Percentiles rank a stretch among this genome's conserved stretches.
Conservation (phyloP, 495 filamentous ascomycete species). For the Clohesyomyces aquaticus region DNA sequence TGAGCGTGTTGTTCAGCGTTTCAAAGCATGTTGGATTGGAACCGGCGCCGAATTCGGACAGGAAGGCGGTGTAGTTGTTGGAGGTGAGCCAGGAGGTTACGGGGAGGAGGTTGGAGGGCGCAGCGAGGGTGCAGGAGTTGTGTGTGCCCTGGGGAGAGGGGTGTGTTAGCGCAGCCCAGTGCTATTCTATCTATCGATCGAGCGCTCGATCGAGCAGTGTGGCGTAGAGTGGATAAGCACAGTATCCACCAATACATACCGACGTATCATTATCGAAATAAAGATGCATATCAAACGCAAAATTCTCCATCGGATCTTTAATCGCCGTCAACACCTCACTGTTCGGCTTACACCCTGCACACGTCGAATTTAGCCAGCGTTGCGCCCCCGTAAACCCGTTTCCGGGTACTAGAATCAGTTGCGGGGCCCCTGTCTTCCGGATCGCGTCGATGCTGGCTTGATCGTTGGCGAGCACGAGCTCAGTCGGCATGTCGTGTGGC, state of each 20-base stretch:
- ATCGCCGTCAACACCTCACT: slow-evolving; percentile 35
- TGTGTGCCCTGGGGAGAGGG: slow-evolving; percentile 27
- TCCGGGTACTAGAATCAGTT: slow-evolving; percentile 42
- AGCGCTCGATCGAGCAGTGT: too few relatives aligned
- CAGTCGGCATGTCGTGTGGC: slow-evolving; percentile 42
- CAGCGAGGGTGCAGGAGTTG: slow-evolving; percentile 29
- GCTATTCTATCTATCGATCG: too few relatives aligned
- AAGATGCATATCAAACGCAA: slow-evolving; percentile 43
- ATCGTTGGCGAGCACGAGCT: slow-evolving; percentile 37
- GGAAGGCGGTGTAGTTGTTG: slow-evolving; percentile 40
- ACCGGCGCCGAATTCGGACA: slow-evolving; percentile 41
- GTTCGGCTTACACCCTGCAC: slow-evolving; percentile 27
- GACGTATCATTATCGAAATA: slow-evolving; percentile 43
- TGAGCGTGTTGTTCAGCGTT: slow-evolving; percentile 26
- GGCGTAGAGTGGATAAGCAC: not conserved
- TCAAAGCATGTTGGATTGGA: slow-evolving; percentile 31
- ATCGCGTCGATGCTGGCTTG: slow-evolving; percentile 41
- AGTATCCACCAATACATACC: too few relatives aligned
- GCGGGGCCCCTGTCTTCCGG: slow-evolving; percentile 36
- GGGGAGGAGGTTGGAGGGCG: slow-evolving; percentile 33
- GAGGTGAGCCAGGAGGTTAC: slow-evolving; percentile 37
- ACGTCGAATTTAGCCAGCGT: slow-evolving; percentile 34
- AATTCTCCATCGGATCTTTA: slow-evolving; percentile 38
- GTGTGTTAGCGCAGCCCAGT: too few relatives aligned
- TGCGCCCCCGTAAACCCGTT: slow-evolving; percentile 43